Conservation (phyloP, 1,284 basidiomycete genomes). For the Mycena citricolor region DNA sequence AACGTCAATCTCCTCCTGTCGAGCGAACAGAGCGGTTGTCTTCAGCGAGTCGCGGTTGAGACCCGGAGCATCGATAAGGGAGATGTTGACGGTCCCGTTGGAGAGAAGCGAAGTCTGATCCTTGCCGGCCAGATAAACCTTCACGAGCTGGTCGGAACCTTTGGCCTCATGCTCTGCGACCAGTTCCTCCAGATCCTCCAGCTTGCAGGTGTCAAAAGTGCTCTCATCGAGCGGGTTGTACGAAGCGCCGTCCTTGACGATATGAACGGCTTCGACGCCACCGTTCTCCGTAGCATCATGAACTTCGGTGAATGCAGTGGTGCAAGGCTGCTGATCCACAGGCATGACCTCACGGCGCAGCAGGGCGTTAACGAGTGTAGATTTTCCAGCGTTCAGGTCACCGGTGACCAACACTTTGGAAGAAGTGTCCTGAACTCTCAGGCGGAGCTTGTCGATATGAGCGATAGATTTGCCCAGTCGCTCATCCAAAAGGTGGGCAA, state of each 20-base stretch:
- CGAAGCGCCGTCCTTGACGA: constrained; percentile 64
- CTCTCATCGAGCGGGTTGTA: constrained; percentile 75
- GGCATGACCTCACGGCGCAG: constrained; percentile 91
- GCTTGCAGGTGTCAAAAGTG: constrained; percentile 71
- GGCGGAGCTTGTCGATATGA: constrained; percentile 85
- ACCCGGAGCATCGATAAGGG: constrained; percentile 97
- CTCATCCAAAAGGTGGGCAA: constrained; percentile 89
- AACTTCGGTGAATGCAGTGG: constrained; percentile 96
- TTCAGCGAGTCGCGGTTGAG: constrained; percentile 95
- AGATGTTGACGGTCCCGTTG: constrained; percentile 97
- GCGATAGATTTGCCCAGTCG: constrained; percentile 76
- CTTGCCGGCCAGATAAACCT: constrained; percentile 81
- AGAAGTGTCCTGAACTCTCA: constrained; percentile 87
- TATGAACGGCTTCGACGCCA: constrained; percentile 81
- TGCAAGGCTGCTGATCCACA: constrained; percentile 97
- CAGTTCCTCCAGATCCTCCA: constrained; percentile 79
- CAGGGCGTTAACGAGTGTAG: constrained; percentile 95
- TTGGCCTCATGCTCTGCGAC: constrained; percentile 71
- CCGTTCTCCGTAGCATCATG: constrained; percentile 87
- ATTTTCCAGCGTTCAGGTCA: constrained; percentile 98
- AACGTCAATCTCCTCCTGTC: constrained; percentile 98
- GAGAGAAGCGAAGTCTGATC: constrained; percentile 84
- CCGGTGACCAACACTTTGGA: constrained; percentile 99
- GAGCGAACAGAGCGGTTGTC: constrained; percentile 94
- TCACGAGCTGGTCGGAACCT: constrained; percentile 69